Evolutionary conservation across 1,284 basidiomycete genomes (phyloP), one percentile per base, ranked within the genome.

Genomic region (Austroboletus rostrupii): DNA sequence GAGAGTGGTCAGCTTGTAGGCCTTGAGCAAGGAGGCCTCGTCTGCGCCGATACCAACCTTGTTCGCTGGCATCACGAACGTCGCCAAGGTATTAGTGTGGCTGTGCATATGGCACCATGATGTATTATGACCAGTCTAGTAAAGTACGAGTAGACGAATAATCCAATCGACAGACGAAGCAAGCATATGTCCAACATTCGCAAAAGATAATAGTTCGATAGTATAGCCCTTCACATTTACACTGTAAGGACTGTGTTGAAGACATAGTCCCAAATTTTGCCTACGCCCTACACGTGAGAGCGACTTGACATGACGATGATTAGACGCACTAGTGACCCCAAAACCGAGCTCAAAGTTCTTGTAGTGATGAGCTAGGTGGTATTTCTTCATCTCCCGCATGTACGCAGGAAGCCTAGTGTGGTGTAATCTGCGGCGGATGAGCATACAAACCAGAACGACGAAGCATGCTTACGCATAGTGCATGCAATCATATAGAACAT

Each of bases 301-400:
- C 8, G 20, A 36, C 36, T 40, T 21, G 19, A 16, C 20, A 17
- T 16, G 23, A 43, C 10, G 48, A 46, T 41, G 47, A 51, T 19
- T 28, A 43, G 37, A 71, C 80, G 48, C 57, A 87, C 88, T 91
- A 6, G 89, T 98, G 19, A 99, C 96, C 43, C 96, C 96, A 64
- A 96, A 99, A n/a, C 94, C 96, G 43, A 97, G 85, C 67, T 98
- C 94, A 66, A 92, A 97, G 77, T 97, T 94, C 73, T 96, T 95
- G 78, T 95, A 97, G 70, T 98, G 96, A 66, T 98, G 95, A n/a
- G 93, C 93, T 57, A 99, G 82, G 65, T 99, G 96, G 65, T 98
- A 98, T 67, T 90, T 89, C 78, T 99, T 99, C 87, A 92, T 87
- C 67, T 94, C 85, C 49, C 79, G 79, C 70, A 97, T 71, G 72